Base-by-base conservation (phyloP, 1,284 basidiomycete genomes). In the Coniferiporia weirii region DNA sequence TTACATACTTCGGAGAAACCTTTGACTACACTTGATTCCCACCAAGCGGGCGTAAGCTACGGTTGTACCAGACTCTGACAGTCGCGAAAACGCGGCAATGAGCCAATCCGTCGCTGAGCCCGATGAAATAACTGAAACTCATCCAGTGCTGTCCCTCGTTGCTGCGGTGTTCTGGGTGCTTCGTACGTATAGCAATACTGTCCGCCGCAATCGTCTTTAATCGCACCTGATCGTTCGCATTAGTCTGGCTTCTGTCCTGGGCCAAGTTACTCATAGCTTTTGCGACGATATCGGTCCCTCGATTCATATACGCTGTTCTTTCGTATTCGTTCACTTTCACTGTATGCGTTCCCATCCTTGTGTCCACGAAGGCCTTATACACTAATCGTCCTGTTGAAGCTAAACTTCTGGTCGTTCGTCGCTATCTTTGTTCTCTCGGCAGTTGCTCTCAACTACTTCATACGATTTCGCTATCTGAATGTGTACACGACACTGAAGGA, bases 301-400 rank as follows among this genome's bases (percentile, higher is more conserved):
- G 84, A 64, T 81, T 81, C 68, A 85, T 90, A 52, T 91, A 89
- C 66, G 78, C 85, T 20, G 77, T 93, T 36, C 79, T 95, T 15
- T 93, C 92, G 9, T 94, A 93, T 70, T 93, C 92, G 3, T 85
- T 95, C 79, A 95, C 93, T 1, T 79, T 94, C 65, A 90, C 88
- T 58, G 89, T 90, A 68, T 57, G 82, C 67, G 12, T 27, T 36
- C 50, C 50, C 43, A 7, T 5, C 27, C 27, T 27, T 19, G 60
- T 12, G 19, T 43, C 56, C 44, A 51, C 36, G 46, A 19, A 57
- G 17, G 49, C 32, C 35, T 40, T n/a, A 56, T 19, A 7, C 52
- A 44, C 34, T 59, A 32, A 56, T 46, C 38, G 4, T 49, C 38
- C 32, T 17, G 13, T 40, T 61, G 53, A 61, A 95, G 83, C 81